Conservation (phyloP, 768 basidiomycete genomes). For the Tulasnella sp. region DNA sequence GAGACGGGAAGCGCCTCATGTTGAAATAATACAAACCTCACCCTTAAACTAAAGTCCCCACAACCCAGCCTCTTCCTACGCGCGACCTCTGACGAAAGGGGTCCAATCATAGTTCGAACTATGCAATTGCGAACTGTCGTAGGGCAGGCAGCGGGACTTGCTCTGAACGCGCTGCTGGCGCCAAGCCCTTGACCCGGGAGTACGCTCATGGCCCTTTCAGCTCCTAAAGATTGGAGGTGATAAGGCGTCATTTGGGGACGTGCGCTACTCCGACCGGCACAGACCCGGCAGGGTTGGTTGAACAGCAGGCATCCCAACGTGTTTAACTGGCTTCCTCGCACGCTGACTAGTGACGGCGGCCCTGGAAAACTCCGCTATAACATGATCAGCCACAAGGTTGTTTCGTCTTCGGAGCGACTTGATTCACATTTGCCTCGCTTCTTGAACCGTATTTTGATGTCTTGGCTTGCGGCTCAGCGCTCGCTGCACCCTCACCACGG, state of each 20-base stretch:
- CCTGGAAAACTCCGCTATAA: neutral
- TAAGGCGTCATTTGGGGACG: neutral
- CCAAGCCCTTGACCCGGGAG: neutral
- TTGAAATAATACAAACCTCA: neutral
- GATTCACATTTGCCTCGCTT: neutral
- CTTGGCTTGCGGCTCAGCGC: neutral
- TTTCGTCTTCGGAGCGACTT: neutral
- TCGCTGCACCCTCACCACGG: neutral
- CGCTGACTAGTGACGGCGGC: neutral
- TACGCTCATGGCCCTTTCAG: neutral
- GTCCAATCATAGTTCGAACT: neutral
- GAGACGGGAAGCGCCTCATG: neutral
- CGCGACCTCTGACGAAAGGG: neutral
- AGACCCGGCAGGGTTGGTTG: neutral
- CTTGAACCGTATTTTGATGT: neutral
- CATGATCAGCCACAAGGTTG: neutral
- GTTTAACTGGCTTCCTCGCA: neutral
- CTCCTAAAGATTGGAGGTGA: neutral
- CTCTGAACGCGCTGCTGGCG: neutral
- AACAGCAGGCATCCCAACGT: neutral
- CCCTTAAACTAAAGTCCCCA: neutral
- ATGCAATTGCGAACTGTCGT: neutral
- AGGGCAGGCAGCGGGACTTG: neutral
- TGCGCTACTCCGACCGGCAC: neutral
- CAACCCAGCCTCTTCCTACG: neutral